These are phyloP conservation scores for Setaria italica DNA, from an alignment of 202 grass and related monocot genomes.

Conservation along the genomic window DNA sequence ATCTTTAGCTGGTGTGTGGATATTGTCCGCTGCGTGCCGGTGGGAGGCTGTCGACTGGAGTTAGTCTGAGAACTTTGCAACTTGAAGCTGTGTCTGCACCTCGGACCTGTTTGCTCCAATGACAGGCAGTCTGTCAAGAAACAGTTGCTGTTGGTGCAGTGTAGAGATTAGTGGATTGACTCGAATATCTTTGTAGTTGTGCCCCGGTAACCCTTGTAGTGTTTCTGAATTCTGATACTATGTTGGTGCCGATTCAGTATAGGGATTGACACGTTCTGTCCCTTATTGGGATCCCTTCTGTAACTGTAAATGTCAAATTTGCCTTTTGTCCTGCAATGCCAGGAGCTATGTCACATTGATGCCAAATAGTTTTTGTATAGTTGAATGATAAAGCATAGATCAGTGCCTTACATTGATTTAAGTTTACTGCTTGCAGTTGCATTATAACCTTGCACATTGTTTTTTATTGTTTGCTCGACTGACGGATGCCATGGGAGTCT, in stretches of 20 bases:
- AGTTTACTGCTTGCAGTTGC: neutral
- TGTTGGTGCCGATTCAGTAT: neutral
- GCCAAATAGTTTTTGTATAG: too few species aligned
- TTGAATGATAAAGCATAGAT: neutral
- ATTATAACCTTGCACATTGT: neutral
- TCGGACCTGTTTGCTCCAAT: neutral
- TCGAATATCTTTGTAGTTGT: neutral
- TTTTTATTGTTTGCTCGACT: neutral
- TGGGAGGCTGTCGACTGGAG: neutral
- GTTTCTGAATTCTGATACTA: neutral
- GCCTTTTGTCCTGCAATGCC: neutral
- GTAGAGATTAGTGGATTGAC: neutral
- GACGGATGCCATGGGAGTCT: neutral
- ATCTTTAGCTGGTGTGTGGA: conserved; percentile 1
- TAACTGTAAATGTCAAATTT: neutral
- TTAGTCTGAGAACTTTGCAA: neutral
- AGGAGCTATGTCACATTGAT: neutral
- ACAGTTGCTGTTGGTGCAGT: neutral
- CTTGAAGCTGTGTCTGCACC: neutral
- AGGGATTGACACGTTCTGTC: neutral
- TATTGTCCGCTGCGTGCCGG: neutral
- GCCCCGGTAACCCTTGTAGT: neutral
- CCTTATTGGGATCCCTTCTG: neutral
- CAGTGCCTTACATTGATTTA: neutral
- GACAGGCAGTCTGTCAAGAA: neutral